Base-by-base conservation (phyloP, 768 basidiomycete genomes). In the Naganishia friedmannii region DNA sequence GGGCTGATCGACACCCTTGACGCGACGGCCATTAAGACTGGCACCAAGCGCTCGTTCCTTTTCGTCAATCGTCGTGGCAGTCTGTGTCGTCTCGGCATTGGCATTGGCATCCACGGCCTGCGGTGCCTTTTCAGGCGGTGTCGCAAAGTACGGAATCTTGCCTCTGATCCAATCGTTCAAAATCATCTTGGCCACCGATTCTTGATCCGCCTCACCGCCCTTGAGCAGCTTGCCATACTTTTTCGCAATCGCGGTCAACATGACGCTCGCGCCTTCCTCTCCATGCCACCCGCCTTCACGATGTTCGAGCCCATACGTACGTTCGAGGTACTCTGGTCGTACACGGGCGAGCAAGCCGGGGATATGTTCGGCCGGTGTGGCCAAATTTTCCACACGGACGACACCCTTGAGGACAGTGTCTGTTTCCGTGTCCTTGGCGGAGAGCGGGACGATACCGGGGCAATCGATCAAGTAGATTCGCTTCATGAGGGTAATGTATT, bases 381-480 rank as follows among this genome's bases (percentile, higher is more conserved):
- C 86, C 19, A 99, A 86, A 67, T 93, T 93, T 83, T 98, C 95
- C 26, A 98, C 92, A 70, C 95, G 90, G 46, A 98, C 88, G 58
- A 97, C 94, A 23, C 95, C 96, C 82, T 99, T 99, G 70, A 99
- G 86, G 28, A 98, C 96, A 4, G 89, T 96, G 19, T 88, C 87
- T 0, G 92, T 92, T 77, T 95, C 89, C 1, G 90, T 87, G 81
- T 98, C 94, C 72, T 90, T 86, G 1, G 92, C 90, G 28, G 93
- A 94, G 21, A 93, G 89, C 1, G 95, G 95, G 1, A 97, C 96
- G 81, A 98, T 91, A 58, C 96, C 96, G 32, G 96, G 96, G 79
- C 96, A 99, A 82, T 99, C 96, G 83, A 99, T 97, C 74, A 99
- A 89, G 84, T 97, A 99, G 79, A 99, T 99, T 66, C 91, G 87